Evolutionary conservation across 768 basidiomycete species (phyloP).

Genomic region (Lenzites betulinus): DNA sequence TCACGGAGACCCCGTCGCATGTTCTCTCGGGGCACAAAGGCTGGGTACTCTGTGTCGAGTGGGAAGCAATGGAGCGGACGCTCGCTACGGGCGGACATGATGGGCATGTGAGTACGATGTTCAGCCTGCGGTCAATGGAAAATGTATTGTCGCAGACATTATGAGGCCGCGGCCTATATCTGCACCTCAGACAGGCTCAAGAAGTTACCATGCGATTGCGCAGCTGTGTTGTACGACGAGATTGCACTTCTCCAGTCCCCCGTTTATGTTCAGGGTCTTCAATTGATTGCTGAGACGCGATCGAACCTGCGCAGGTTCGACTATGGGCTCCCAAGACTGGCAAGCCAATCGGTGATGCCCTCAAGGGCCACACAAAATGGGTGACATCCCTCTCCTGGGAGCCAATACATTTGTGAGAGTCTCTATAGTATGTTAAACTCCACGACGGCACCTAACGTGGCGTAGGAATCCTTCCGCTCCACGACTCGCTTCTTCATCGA

Average conservation of each 20-base stretch:
- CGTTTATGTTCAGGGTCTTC: background rate
- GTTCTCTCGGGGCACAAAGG: constrained; percentile 87
- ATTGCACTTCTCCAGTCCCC: no score
- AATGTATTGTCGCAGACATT: background rate
- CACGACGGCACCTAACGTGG: background rate
- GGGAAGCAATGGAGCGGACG: constrained; percentile 91
- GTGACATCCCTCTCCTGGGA: constrained; percentile 95
- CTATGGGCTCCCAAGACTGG: constrained; percentile 95
- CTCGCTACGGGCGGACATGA: constrained; percentile 95
- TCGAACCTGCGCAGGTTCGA: constrained; percentile 49
- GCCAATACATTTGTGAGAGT: constrained; percentile 82
- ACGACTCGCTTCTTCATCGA: constrained; percentile 91
- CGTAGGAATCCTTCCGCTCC: constrained; percentile 74
- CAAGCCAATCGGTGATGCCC: constrained; percentile 81
- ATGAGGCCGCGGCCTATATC: background rate
- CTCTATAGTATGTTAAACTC: background rate
- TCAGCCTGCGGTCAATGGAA: background rate
- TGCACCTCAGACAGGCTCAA: background rate
- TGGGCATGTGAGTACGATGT: constrained; percentile 64
- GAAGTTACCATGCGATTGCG: no score
- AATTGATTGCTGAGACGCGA: background rate
- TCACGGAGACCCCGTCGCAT: constrained; percentile 89
- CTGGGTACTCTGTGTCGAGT: constrained; percentile 97
- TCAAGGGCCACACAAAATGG: constrained; percentile 96
- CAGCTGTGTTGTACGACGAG: no score